These are phyloP conservation scores for Mallotus repandus DNA, from an alignment of 441 rosid species.

Conservation along the genomic window DNA sequence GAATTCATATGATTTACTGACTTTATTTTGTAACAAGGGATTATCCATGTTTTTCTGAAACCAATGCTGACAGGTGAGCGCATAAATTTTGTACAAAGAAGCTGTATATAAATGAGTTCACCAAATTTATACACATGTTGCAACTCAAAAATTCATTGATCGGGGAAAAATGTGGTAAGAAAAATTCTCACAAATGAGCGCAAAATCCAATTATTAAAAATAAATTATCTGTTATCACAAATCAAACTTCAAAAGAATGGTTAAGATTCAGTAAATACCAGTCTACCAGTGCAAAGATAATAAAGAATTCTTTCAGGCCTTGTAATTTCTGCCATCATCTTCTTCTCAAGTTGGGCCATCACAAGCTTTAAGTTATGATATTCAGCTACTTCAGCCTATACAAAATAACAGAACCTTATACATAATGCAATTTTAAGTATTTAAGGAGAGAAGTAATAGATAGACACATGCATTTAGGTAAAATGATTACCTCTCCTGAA, in stretches of 20 bases:
- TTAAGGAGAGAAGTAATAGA: not conserved
- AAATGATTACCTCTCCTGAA: slow-evolving; percentile 73
- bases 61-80: not conserved
- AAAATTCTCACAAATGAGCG: not conserved
- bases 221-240: not conserved
- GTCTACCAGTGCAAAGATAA: slow-evolving; percentile 86
- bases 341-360: slow-evolving; percentile 81
- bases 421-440: slow-evolving; percentile 7
- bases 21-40: not conserved
- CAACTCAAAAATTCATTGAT: not conserved
- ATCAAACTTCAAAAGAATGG: slow-evolving; percentile 7
- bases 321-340: slow-evolving; percentile 86
- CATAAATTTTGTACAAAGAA: not conserved
- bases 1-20: not conserved
- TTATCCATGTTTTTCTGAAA: not conserved
- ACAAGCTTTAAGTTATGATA: slow-evolving; percentile 89
- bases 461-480: not conserved
- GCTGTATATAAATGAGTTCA: not conserved
- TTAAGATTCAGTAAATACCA: slow-evolving; percentile 49
- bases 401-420: slow-evolving; percentile 20
- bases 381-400: slow-evolving; percentile 84
- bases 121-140: not conserved
- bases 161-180: not conserved
- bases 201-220: not conserved
- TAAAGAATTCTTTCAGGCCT: slow-evolving; percentile 94